Evolutionary conservation across 305 asterid genomes (phyloP).

Genomic region (Fraxinus albicans): DNA sequence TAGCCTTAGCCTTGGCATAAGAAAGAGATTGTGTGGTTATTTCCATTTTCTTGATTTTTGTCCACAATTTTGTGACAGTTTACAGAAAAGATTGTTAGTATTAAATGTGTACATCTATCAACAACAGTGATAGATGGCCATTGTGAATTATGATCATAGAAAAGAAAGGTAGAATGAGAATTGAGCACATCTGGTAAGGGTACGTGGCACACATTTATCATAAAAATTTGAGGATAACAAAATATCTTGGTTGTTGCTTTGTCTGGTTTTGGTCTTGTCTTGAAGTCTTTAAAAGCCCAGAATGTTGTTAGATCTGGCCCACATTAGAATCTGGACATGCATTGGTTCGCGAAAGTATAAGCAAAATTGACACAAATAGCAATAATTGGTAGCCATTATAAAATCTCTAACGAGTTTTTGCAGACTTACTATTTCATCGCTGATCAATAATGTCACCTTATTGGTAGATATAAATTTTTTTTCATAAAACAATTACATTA

Average conservation of each 20-base stretch:
- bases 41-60: slow-evolving; percentile 20
- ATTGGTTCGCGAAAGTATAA: not conserved
- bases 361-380: not conserved
- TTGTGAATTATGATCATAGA: slow-evolving; percentile 9
- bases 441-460: too few relatives aligned
- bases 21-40: slow-evolving; percentile 31
- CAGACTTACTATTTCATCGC: too few relatives aligned
- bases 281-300: not conserved
- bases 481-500: too few relatives aligned
- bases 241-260: not conserved
- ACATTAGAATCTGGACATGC: not conserved
- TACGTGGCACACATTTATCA: slow-evolving; percentile 35
- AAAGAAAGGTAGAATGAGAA: slow-evolving; percentile 15
- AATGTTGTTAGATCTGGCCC: not conserved
- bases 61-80: not conserved
- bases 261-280: not conserved
- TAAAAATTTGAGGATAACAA: slow-evolving; percentile 27
- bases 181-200: not conserved
- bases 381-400: not conserved
- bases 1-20: slow-evolving; percentile 25
- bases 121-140: slow-evolving; percentile 12
- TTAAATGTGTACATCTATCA: not conserved
- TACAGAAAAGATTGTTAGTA: not conserved
- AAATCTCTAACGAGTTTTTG: not conserved
- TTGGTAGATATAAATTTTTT: too few relatives aligned